These are phyloP conservation scores for Didymella pinodella DNA, from an alignment of 2,329 filamentous ascomycete genomes.

Conservation along the genomic window DNA sequence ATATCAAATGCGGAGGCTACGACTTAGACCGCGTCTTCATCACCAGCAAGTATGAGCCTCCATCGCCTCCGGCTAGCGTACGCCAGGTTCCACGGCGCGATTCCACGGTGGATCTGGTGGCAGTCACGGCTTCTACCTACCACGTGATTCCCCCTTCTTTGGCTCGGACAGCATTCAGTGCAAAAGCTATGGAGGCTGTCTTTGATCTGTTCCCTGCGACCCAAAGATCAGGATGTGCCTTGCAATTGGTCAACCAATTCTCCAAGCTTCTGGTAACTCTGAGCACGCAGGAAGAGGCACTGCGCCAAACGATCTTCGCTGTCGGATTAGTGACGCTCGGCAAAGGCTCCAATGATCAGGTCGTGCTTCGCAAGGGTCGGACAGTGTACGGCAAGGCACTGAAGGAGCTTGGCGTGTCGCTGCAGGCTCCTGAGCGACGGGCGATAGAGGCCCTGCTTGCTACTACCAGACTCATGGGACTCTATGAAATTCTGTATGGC, in stretches of 20 bases:
- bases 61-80: not conserved
- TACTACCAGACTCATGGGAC: slow-evolving; percentile 28
- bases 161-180: slow-evolving; percentile 33
- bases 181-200: slow-evolving; percentile 34
- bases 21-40: slow-evolving; percentile 70
- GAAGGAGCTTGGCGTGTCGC: slow-evolving; percentile 31
- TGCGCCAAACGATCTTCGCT: slow-evolving; percentile 37
- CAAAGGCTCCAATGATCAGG: slow-evolving; percentile 25
- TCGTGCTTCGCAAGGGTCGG: slow-evolving; percentile 32
- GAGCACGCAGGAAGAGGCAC: slow-evolving; percentile 33
- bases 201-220: slow-evolving; percentile 33
- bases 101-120: slow-evolving; percentile 6
- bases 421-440: slow-evolving; percentile 26
- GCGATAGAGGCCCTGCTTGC: slow-evolving; percentile 38
- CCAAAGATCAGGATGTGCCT: slow-evolving; percentile 4
- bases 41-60: slow-evolving; percentile 24
- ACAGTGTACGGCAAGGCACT: slow-evolving; percentile 38
- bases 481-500: slow-evolving; percentile 38
- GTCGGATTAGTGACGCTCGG: slow-evolving; percentile 37
- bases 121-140: slow-evolving; percentile 20
- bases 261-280: slow-evolving; percentile 28
- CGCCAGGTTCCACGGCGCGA: not conserved
- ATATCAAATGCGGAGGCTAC: slow-evolving; percentile 69
- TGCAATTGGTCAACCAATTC: slow-evolving; percentile 22
- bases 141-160: slow-evolving; percentile 19